Conservation (phyloP, 306 rosid species). For the Bauhinia variegata region DNA sequence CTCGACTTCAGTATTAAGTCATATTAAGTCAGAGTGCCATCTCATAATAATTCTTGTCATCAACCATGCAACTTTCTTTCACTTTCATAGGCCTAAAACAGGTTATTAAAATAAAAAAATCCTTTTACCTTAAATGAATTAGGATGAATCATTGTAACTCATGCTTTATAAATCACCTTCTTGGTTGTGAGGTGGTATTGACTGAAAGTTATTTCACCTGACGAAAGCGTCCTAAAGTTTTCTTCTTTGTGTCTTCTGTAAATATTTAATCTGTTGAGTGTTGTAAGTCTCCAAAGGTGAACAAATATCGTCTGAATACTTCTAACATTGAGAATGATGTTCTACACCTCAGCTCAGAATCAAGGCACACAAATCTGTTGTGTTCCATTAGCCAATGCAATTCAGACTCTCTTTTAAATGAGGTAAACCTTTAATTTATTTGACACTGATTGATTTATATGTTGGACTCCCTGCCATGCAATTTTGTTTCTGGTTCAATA, state of each 20-base stretch:
- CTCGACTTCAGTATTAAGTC: too few species aligned
- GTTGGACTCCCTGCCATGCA: slow-evolving; percentile 12
- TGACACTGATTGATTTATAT: slow-evolving; percentile 20
- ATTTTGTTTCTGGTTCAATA: slow-evolving; percentile 23
- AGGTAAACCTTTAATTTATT: slow-evolving; percentile 56
- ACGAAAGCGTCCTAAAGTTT: slow-evolving; percentile 9
- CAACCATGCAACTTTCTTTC: slow-evolving; percentile 2
- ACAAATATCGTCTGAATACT: slow-evolving; percentile 32
- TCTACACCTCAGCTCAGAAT: slow-evolving; percentile 73
- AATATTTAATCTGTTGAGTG: slow-evolving; percentile 15
- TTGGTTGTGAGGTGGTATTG: slow-evolving; percentile 13
- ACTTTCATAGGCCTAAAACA: not conserved
- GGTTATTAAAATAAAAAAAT: not conserved
- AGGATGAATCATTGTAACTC: slow-evolving; percentile 23
- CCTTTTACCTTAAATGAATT: slow-evolving; percentile 1
- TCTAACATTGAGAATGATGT: slow-evolving; percentile 38
- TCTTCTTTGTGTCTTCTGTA: slow-evolving; percentile 21
- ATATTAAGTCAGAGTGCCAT: slow-evolving; percentile 18
- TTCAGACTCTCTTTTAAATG: slow-evolving; percentile 87
- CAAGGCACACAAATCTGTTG: slow-evolving; percentile 83
- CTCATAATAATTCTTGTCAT: slow-evolving; percentile 1
- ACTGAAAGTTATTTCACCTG: slow-evolving; percentile 19
- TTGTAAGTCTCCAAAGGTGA: slow-evolving; percentile 16
- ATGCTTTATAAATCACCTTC: slow-evolving; percentile 22
- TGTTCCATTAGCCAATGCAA: slow-evolving; percentile 95